A percentile compares a stretch with the other conserved stretches of the same genome.
Evolutionary conservation across 2,329 filamentous ascomycete species (phyloP).

Genomic region (Fusarium mundagurra): DNA sequence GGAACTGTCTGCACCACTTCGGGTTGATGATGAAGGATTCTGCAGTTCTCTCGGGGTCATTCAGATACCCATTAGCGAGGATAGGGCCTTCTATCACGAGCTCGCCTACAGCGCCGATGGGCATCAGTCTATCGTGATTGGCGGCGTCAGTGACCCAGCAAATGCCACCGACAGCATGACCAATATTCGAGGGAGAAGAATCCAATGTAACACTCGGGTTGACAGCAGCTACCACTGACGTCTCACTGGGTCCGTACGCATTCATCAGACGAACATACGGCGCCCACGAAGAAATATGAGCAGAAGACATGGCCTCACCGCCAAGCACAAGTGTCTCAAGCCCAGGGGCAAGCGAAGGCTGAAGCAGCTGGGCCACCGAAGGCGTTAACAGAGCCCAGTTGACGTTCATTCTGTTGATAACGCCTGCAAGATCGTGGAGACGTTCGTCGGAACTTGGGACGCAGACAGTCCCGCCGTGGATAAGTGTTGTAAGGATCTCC

Average conservation of each 20-base stretch:
- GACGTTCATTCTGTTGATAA: conserved; percentile 13
- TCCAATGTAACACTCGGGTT: background rate
- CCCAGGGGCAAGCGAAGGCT: conserved; percentile 15
- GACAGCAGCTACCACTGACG: conserved; percentile 27
- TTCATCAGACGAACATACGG: conserved; percentile 31
- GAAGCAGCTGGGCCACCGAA: conserved; percentile 26
- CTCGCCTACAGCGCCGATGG: conserved; percentile 47
- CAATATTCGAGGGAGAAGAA: conserved; percentile 30
- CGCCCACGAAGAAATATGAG: conserved; percentile 28
- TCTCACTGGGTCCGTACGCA: conserved; percentile 37
- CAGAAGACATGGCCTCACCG: conserved; percentile 37
- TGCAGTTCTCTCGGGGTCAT: conserved; percentile 47
- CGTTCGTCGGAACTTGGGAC: conserved; percentile 51
- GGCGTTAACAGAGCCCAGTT: conserved; percentile 39
- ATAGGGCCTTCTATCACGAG: conserved; percentile 50
- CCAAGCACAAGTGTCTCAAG: conserved; percentile 31
- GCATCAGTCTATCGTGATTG: conserved; percentile 40
- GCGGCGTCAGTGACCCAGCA: conserved; percentile 42
- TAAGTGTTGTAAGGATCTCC: conserved; percentile 29
- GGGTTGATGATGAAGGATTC: conserved; percentile 40
- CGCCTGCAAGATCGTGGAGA: conserved; percentile 45
- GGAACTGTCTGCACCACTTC: conserved; percentile 6
- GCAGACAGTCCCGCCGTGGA: conserved; percentile 45
- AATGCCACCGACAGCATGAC: conserved; percentile 17
- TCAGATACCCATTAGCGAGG: conserved; percentile 61